These are phyloP conservation scores for Chytriomyces confervae DNA, from an alignment of 192 early-diverging fungal species.

Conservation along the genomic window DNA sequence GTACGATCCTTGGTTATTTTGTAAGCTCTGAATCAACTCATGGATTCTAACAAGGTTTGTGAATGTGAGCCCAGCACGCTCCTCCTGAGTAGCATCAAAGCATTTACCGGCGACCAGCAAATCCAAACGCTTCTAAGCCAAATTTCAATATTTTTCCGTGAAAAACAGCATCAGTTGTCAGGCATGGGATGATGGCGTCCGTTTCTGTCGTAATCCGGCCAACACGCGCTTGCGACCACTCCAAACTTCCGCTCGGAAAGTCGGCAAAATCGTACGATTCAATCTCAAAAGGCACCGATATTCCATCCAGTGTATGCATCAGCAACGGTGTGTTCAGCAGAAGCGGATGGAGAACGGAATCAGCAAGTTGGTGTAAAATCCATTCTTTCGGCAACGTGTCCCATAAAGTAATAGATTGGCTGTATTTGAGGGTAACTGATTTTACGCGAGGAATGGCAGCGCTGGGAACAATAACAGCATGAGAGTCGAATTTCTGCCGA, in stretches of 20 bases:
- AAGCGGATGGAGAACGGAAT: not conserved
- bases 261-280: not conserved
- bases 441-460: not conserved
- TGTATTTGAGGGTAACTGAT: not conserved
- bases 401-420: not conserved
- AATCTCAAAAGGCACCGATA: not conserved
- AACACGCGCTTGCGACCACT: not conserved
- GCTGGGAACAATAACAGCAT: not conserved
- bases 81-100: not conserved
- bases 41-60: not conserved
- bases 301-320: not conserved
- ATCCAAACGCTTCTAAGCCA: too few species aligned
- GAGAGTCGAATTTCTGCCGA: too few species aligned
- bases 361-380: not conserved
- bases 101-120: not conserved
- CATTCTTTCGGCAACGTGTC: constrained; percentile 2
- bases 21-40: not conserved
- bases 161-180: not conserved
- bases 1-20: not conserved
- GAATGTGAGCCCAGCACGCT: not conserved
- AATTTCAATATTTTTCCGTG: too few species aligned
- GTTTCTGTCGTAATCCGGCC: not conserved
- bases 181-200: not conserved
- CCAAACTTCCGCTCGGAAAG: not conserved
- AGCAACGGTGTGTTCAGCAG: not conserved